Percentiles rank a stretch among this genome's conserved stretches.
Conservation (phyloP, 805 yeast genomes). For the Wickerhamomyces tratensis region DNA sequence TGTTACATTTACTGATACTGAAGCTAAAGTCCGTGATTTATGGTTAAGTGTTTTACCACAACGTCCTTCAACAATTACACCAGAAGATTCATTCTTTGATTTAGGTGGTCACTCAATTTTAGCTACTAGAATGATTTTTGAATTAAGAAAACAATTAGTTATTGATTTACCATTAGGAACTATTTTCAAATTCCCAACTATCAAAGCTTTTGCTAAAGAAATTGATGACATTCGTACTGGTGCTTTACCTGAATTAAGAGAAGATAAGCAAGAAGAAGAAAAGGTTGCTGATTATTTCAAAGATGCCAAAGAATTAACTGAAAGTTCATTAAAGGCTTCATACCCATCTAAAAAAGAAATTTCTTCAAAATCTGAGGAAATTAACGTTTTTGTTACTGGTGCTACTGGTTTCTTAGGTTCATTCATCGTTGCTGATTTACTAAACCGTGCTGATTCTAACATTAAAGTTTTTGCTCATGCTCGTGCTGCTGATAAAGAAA, state of each 20-base stretch:
- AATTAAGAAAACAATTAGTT: slow-evolving; percentile 65
- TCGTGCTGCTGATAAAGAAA: slow-evolving; percentile 60
- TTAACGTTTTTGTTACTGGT: slow-evolving; percentile 84
- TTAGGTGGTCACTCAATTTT: slow-evolving; percentile 96
- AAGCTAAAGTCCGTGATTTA: slow-evolving; percentile 62
- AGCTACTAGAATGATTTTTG: slow-evolving; percentile 95
- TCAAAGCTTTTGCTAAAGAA: slow-evolving; percentile 66
- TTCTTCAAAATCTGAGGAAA: slow-evolving; percentile 21
- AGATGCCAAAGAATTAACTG: slow-evolving; percentile 56
- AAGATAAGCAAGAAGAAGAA: slow-evolving; percentile 16
- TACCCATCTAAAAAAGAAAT: slow-evolving; percentile 36
- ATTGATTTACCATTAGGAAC: slow-evolving; percentile 85
- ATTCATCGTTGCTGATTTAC: slow-evolving; percentile 69
- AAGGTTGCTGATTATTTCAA: slow-evolving; percentile 42
- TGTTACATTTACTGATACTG: slow-evolving; percentile 50
- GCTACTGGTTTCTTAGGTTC: slow-evolving; percentile 96
- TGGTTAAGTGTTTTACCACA: slow-evolving; percentile 86
- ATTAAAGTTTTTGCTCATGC: slow-evolving; percentile 81
- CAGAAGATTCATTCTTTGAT: slow-evolving; percentile 88
- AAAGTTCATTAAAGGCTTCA: slow-evolving; percentile 27
- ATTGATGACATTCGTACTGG: slow-evolving; percentile 48
- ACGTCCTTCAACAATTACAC: slow-evolving; percentile 66
- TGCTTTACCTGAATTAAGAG: slow-evolving; percentile 27
- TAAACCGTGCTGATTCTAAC: slow-evolving; percentile 38
- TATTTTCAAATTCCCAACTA: slow-evolving; percentile 83